Evolutionary conservation across 225 moss, liverwort and hornwort species (phyloP), one percentile per base, ranked within the genome.

Genomic region (Thuidium tamariscinum): DNA sequence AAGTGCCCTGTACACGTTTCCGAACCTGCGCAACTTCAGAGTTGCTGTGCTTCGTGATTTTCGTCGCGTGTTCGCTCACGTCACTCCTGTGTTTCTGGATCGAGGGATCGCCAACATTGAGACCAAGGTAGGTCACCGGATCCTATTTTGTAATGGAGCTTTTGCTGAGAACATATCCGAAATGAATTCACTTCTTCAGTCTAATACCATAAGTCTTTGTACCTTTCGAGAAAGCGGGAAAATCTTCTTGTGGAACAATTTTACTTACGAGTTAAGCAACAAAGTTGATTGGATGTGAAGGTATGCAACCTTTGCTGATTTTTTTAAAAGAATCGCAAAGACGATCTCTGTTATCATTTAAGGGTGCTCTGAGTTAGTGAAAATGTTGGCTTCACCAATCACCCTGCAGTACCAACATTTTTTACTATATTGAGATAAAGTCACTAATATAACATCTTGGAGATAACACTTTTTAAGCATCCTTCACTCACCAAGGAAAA

Each of bases 51-150:
- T 98, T 76, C 95, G 90, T 37, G 93, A 90, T 79, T 97, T 97
- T 85, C 95, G 96, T 90, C 93, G 96, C 46, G 91, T 98, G 44
- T 98, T 98, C 82, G 95, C 91, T 81, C 98, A 98, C 80, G 94
- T 95, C 74, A 93, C 96, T 84, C 96, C 98, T 34, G 91, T 95
- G 55, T 98, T 98, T 86, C 88, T 98, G 32, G 95, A 97, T 39
- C 93, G 96, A 88, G 95, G 96, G 74, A 98, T 98, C 86, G 98
- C 96, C 64, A 96, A 97, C 77, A 75, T 97, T n/a, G 92, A 92
- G 82, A 96, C 98, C 83, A 97, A 97, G 96, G 98, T 95, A 83
- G 54, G 86, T 79, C 52, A 86, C 36, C 11, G 72, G n/a, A 77
- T 89, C 25, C 32, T 44, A 52, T 17, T 72, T 30, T 46, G 51